phyloP scores from a whole-genome alignment of 495 filamentous ascomycete species.

The Lophium mytilinum region DNA sequence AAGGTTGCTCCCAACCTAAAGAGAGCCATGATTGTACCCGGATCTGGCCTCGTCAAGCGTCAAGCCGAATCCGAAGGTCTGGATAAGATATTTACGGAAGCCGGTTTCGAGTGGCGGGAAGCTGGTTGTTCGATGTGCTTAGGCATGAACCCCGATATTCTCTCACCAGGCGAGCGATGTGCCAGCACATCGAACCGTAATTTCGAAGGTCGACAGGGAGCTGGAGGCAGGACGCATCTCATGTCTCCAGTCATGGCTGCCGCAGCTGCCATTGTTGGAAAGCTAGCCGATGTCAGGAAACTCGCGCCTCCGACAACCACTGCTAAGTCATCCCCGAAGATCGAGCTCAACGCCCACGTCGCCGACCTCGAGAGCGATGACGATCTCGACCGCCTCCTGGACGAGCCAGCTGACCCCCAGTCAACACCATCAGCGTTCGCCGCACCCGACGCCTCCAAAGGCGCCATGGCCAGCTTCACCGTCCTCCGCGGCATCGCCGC shows the following conservation, averaged over 20 bases:
- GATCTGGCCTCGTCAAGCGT: slow-evolving; percentile 88
- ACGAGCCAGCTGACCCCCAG: slow-evolving; percentile 64
- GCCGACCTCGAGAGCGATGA: slow-evolving; percentile 72
- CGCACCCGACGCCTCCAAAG: slow-evolving; percentile 38
- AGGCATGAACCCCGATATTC: slow-evolving; percentile 98
- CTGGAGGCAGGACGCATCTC: slow-evolving; percentile 84
- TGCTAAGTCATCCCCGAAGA: slow-evolving; percentile 45
- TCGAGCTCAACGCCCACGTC: slow-evolving; percentile 51
- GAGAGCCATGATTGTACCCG: slow-evolving; percentile 91
- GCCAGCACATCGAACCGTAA: slow-evolving; percentile 95
- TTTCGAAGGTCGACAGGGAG: slow-evolving; percentile 94
- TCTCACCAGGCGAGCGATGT: slow-evolving; percentile 88
- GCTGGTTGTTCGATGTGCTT: slow-evolving; percentile 98
- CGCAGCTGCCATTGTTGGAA: slow-evolving; percentile 80
- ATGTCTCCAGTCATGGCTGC: slow-evolving; percentile 98
- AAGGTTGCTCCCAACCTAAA: slow-evolving; percentile 82
- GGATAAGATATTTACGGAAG: slow-evolving; percentile 82
- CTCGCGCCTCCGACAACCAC: slow-evolving; percentile 43
- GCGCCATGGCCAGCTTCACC: slow-evolving; percentile 74
- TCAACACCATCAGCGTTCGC: slow-evolving; percentile 48
- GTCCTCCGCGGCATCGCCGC: slow-evolving; percentile 80
- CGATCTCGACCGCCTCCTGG: slow-evolving; percentile 65
- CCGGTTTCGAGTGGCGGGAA: slow-evolving; percentile 97
- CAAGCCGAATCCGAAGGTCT: slow-evolving; percentile 89
- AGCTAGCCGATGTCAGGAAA: slow-evolving; percentile 83